Conservation (phyloP, 139 green algal species). For the Chlorella sp. region DNA sequence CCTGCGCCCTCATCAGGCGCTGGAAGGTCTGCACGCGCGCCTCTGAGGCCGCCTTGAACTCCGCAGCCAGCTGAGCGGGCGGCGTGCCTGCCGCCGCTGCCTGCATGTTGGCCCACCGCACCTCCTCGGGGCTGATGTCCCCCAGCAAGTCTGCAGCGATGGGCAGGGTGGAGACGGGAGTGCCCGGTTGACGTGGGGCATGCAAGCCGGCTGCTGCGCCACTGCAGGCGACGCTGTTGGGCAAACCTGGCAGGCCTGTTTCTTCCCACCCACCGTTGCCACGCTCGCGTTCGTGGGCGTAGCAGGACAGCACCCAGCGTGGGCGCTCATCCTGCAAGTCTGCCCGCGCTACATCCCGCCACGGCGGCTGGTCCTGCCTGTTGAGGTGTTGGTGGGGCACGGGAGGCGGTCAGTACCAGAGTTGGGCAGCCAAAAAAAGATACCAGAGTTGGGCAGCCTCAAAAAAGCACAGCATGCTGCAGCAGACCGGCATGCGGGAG, state of each 20-base stretch:
- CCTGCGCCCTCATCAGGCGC: conserved; percentile 16
- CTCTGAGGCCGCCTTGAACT: conserved; percentile 36
- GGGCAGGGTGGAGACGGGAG: too few relatives aligned
- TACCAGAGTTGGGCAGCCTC: too few relatives aligned
- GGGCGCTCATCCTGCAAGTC: conserved; percentile 59
- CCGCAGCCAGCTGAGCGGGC: conserved; percentile 12
- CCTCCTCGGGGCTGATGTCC: conserved; percentile 67
- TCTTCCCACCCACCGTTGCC: conserved; percentile 29
- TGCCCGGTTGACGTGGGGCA: too few relatives aligned
- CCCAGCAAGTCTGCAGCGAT: conserved; percentile 46
- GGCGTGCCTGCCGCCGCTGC: background rate
- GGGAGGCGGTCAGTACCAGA: background rate
- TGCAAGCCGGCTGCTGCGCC: too few relatives aligned
- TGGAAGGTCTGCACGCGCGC: conserved; percentile 39
- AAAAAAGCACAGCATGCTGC: background rate
- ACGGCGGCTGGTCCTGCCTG: conserved; percentile 20
- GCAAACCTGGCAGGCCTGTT: too few relatives aligned
- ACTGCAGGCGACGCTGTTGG: too few relatives aligned
- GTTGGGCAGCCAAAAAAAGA: too few relatives aligned
- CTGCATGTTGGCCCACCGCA: conserved; percentile 44
- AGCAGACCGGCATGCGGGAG: background rate
- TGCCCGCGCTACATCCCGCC: conserved; percentile 43
- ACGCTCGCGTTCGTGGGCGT: conserved; percentile 55
- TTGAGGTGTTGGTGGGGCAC: background rate
- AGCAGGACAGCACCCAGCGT: conserved; percentile 61